Evolutionary conservation across 495 filamentous ascomycete species (phyloP).

Genomic region (Massariosphaeria phaeospora): DNA sequence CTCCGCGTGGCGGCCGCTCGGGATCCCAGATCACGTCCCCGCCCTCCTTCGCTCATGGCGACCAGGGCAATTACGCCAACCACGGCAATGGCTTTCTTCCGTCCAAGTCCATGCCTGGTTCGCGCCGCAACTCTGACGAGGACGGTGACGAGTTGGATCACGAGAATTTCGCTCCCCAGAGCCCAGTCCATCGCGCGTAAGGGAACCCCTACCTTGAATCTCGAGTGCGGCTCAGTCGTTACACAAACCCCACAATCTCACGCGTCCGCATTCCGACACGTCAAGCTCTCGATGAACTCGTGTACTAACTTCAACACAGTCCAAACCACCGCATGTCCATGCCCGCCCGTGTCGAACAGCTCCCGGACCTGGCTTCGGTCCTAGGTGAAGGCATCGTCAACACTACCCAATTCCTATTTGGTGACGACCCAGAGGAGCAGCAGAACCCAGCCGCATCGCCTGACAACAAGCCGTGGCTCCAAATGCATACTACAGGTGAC

Average conservation of each 20-base stretch:
- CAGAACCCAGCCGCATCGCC: slow-evolving; percentile 52
- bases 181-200: slow-evolving; percentile 59
- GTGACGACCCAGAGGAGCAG: slow-evolving; percentile 65
- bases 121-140: slow-evolving; percentile 77
- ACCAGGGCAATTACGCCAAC: slow-evolving; percentile 24
- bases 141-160: slow-evolving; percentile 56
- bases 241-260: slow-evolving; percentile 4
- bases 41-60: slow-evolving; percentile 47
- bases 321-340: slow-evolving; percentile 86
- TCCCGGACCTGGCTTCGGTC: slow-evolving; percentile 46
- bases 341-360: slow-evolving; percentile 60
- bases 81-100: slow-evolving; percentile 53
- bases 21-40: slow-evolving; percentile 67
- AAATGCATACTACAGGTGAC: slow-evolving; percentile 71
- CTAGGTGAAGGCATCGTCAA: slow-evolving; percentile 73
- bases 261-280: slow-evolving; percentile 17
- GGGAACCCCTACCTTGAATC: slow-evolving; percentile 35
- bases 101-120: slow-evolving; percentile 81
- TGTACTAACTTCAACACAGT: slow-evolving; percentile 40
- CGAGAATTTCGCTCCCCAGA: slow-evolving; percentile 51
- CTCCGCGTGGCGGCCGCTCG: slow-evolving; percentile 66
- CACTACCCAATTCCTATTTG: slow-evolving; percentile 77
- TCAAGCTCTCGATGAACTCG: too few relatives aligned
- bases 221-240: not conserved
- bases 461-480: slow-evolving; percentile 62